phyloP scores from a whole-genome alignment of 2,329 filamentous ascomycete species.

The Emydomyces testavorans region DNA sequence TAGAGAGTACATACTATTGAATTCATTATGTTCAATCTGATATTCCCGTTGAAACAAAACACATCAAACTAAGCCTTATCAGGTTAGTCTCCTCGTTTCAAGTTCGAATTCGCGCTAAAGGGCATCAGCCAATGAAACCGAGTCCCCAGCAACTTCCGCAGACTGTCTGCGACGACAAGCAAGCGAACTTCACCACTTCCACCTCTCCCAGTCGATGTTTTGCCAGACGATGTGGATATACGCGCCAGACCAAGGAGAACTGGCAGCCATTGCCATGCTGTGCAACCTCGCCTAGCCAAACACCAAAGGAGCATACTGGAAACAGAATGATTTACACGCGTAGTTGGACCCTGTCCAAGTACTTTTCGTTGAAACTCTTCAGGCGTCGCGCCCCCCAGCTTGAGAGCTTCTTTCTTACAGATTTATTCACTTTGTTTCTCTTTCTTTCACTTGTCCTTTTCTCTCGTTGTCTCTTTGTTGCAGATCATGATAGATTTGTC shows the following conservation, averaged over 20 bases:
- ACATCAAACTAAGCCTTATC: neutral
- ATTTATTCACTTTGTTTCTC: neutral
- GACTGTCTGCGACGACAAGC: neutral
- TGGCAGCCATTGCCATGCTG: slow-evolving; percentile 2
- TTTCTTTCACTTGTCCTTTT: neutral
- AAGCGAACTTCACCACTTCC: neutral
- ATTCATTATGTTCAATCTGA: too few relatives aligned
- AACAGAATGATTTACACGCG: neutral
- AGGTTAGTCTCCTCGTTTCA: slow-evolving; percentile 2
- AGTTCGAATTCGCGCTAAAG: neutral
- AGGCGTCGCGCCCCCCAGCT: neutral
- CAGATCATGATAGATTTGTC: neutral
- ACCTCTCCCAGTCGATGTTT: neutral
- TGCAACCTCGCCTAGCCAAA: neutral
- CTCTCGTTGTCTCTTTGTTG: slow-evolving; percentile 3
- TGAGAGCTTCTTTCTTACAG: neutral
- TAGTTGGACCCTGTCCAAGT: neutral
- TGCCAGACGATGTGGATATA: neutral
- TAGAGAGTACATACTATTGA: too few relatives aligned
- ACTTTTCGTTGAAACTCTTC: neutral
- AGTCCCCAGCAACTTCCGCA: neutral
- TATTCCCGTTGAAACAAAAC: neutral
- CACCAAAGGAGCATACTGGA: neutral
- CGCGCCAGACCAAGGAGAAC: slow-evolving; percentile 7
- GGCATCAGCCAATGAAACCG: neutral